Base-by-base conservation (phyloP, 1,284 basidiomycete species). In the Boletus albobrunnescens region DNA sequence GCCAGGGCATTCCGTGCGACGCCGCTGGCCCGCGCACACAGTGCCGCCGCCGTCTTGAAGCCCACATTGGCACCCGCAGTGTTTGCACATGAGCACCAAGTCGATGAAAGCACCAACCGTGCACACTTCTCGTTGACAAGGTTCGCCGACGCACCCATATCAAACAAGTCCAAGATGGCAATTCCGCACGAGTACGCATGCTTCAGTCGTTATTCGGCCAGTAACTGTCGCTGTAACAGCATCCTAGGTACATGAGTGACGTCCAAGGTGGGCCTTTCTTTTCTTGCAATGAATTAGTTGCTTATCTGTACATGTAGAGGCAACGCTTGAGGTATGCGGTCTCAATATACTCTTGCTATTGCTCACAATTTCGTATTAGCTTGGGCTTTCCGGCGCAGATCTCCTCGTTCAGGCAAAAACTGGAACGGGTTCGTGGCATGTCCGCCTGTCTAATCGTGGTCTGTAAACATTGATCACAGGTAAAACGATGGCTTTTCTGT, bases 401-500 rank as follows among this genome's bases (percentile, higher is more conserved):
- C 64, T 75, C 5, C 58, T 75, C 11, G 74, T 76, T 0, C 74
- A 77, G 47, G 73, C 73, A 31, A 76, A 75, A 49, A 75, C 73
- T 3, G 73, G 75, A 35, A 75, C 73, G 37, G 73, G 73, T 58
- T 41, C 41, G 61, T 42, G 16, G 13, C 39, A 1, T 9, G 6
- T n/a, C 16, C 6, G 13, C 22, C 9, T 4, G 11, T 30, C 35
- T 20, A 1, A 22, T 7, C 4, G 3, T 12, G 1, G 4, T 12
- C 10, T 42, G 11, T 20, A 19, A 48, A 46, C n/a, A 7, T 31
- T 1, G 2, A 20, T 41, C 28, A 10, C 77, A 39, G 91, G 91
- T 44, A 94, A 94, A 70, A 94, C 91, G 3, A 74, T 94, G 24
- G 92, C 91, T 7, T 96, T 95, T 68, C 77, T 95, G 52, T 76